Evolutionary conservation across 2,329 filamentous ascomycete genomes (phyloP).

Genomic region (Xylariaceae sp.): DNA sequence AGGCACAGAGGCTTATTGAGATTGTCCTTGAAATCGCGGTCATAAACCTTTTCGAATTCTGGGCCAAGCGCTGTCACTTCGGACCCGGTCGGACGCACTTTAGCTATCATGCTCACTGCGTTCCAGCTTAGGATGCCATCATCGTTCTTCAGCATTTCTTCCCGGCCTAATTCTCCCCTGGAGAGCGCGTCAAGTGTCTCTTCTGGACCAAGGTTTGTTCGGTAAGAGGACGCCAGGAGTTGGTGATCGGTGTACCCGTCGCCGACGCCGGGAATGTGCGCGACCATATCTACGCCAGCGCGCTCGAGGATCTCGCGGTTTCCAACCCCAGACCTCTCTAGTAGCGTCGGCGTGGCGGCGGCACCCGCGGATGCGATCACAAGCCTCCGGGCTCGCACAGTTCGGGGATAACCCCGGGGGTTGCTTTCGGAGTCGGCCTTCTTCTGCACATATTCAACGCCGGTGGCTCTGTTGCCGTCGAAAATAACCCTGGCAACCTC

Average conservation of each 20-base stretch:
- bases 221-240: conserved; percentile 43
- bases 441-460: no score
- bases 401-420: no score
- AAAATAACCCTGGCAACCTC: no score
- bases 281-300: conserved; percentile 31
- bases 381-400: conserved; percentile 41
- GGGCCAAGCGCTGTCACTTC: conserved; percentile 21
- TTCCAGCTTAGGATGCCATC: conserved; percentile 22
- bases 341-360: conserved; percentile 39
- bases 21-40: conserved; percentile 18
- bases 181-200: conserved; percentile 18
- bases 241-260: conserved; percentile 46
- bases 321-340: conserved; percentile 49
- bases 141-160: conserved; percentile 15
- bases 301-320: conserved; percentile 38
- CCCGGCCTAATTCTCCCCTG: conserved; percentile 5
- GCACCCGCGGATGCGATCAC: conserved; percentile 38
- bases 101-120: conserved; percentile 16
- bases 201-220: conserved; percentile 11
- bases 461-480: no score
- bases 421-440: no score
- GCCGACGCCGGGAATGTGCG: conserved; percentile 42
- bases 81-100: conserved; percentile 19
- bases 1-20: conserved; percentile 18
- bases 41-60: conserved; percentile 21